phyloP scores from a whole-genome alignment of 345 rosid species.

The Corchorus olitorius region DNA sequence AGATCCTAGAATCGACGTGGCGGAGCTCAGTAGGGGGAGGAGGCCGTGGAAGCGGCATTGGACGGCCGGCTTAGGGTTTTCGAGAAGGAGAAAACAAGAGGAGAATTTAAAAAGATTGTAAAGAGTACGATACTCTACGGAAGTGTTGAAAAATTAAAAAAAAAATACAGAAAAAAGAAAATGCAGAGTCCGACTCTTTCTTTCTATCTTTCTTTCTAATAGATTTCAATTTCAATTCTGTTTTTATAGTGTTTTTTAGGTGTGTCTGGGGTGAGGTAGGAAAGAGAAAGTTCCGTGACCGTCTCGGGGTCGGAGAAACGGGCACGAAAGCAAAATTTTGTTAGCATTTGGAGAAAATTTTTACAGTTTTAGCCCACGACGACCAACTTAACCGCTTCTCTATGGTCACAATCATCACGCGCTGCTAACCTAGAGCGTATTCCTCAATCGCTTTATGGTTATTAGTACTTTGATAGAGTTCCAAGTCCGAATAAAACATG shows the following conservation, averaged over 20 bases:
- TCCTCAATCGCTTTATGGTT: background rate
- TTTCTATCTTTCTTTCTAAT: too few relatives aligned
- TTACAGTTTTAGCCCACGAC: slow-evolving; percentile 10
- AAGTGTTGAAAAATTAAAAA: background rate
- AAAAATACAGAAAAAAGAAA: background rate
- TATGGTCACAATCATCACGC: background rate
- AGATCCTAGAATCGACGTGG: slow-evolving; percentile 58
- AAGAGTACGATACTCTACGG: background rate
- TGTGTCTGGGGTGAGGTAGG: slow-evolving; percentile 4
- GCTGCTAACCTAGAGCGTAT: background rate
- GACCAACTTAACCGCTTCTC: slow-evolving; percentile 11
- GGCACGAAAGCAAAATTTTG: slow-evolving; percentile 21
- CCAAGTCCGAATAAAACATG: background rate
- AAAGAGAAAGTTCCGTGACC: slow-evolving; percentile 25
- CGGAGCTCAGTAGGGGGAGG: slow-evolving; percentile 35
- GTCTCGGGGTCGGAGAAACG: slow-evolving; percentile 33
- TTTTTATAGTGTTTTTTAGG: background rate
- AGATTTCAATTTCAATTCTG: background rate
- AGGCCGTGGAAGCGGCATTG: slow-evolving; percentile 34
- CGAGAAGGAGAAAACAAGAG: background rate
- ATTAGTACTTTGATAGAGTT: background rate
- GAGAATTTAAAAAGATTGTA: background rate
- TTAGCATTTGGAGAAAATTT: background rate
- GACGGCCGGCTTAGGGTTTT: slow-evolving; percentile 28
- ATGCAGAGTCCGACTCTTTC: background rate